Base-by-base conservation (phyloP, 345 rosid species). In the Sonneratia caseolaris region DNA sequence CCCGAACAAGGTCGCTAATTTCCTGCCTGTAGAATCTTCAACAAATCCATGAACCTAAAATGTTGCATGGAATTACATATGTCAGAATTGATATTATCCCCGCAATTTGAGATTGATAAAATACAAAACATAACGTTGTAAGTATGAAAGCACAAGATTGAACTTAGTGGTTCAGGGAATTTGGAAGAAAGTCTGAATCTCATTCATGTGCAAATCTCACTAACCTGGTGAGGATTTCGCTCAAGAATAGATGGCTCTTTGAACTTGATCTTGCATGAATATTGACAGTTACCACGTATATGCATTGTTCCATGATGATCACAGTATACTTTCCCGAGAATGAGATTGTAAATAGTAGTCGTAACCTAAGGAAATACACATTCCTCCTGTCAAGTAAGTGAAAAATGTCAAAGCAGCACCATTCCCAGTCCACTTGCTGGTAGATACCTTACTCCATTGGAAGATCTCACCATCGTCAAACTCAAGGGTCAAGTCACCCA, bases 381-480 rank as follows among this genome's bases (percentile, higher is more conserved):
- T 70, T 74, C 22, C 8, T 51, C 11, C 22, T 18, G 53, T 35
- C 59, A 72, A 62, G 42, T 21, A 43, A 40, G 15, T 21, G 35
- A 49, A 53, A 49, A 53, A 73, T 4, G 1, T 22, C 37, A 68
- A 68, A 67, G 10, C 21, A 9, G 3, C 22, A 38, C 6, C 7
- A 35, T 24, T 37, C 43, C 1, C 5, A 42, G 45, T 22, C 55
- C n/a, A 68, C 35, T 48, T 72, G 43, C 27, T 62, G 66, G 16
- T 35, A 62, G 13, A 62, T 68, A 92, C 99, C 99, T 95, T 95
- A 83, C 92, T 92, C 97, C 99, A 95, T 75, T 86, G 86, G 82
- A 95, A 95, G 64, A 83, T 79, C 85, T 92, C 99, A 56, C 99
- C 99, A 77, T 92, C 99, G 71, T 95, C 99, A 72, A 95, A 95